Evolutionary conservation across 1,284 basidiomycete species (phyloP).

Genomic region (Sphagnurus paluster): DNA sequence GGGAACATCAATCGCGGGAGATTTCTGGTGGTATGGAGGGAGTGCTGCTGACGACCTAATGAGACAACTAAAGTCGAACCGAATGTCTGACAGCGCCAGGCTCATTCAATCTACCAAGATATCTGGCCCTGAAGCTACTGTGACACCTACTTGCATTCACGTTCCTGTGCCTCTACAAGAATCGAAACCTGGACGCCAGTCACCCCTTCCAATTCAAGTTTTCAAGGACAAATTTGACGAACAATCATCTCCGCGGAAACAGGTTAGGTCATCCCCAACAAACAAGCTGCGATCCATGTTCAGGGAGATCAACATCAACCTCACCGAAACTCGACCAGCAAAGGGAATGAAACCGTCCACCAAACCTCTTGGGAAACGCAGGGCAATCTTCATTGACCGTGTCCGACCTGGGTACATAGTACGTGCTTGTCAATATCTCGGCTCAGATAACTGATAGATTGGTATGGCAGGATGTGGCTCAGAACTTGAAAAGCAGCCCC

Average conservation of each 20-base stretch:
- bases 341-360: conserved; percentile 14
- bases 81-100: conserved; percentile 18
- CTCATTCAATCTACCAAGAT: neutral
- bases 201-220: conserved; percentile 24
- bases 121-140: neutral
- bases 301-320: conserved; percentile 23
- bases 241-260: conserved; percentile 10
- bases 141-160: neutral
- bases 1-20: conserved; percentile 30
- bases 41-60: conserved; percentile 37
- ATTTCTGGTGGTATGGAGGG: conserved; percentile 32
- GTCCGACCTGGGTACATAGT: conserved; percentile 6
- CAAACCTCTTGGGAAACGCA: conserved; percentile 22
- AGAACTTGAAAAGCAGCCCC: neutral
- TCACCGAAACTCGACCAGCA: conserved; percentile 4
- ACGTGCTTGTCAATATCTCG: neutral
- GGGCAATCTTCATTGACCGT: conserved; percentile 22
- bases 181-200: conserved; percentile 10
- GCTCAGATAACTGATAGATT: neutral
- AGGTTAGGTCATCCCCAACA: conserved; percentile 6
- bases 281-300: conserved; percentile 17
- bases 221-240: conserved; percentile 21
- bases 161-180: neutral
- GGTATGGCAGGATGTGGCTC: neutral
- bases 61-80: conserved; percentile 23